A percentile compares a stretch with the other conserved stretches of the same genome.
Conservation (phyloP, 2,329 filamentous ascomycete genomes). For the Sphaerulina vaccinii region DNA sequence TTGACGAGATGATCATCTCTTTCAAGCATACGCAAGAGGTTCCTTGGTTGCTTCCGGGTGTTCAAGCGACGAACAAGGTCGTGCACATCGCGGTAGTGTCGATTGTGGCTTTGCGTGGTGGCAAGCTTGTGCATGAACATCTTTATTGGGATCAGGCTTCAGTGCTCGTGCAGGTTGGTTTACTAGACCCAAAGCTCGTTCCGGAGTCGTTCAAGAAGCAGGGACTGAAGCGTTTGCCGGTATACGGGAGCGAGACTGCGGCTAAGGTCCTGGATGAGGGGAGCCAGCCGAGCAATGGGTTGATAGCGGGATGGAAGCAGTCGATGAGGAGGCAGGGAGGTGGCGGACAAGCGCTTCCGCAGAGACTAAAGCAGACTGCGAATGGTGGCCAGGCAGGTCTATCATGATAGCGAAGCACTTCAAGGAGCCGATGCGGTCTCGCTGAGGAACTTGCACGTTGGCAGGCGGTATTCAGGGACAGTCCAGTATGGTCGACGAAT, state of each 20-base stretch:
- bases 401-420: constrained; percentile 1
- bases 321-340: background rate
- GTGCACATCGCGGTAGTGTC: constrained; percentile 58
- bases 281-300: constrained; percentile 42
- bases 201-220: constrained; percentile 45
- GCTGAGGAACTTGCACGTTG: constrained; percentile 71
- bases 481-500: constrained; percentile 58
- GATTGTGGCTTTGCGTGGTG: constrained; percentile 54
- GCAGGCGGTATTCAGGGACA: constrained; percentile 72
- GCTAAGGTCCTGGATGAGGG: constrained; percentile 43
- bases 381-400: constrained; percentile 16
- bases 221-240: constrained; percentile 44
- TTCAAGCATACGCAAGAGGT: constrained; percentile 59
- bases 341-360: constrained; percentile 19
- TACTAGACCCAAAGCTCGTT: constrained; percentile 55
- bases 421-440: constrained; percentile 40
- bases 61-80: constrained; percentile 55
- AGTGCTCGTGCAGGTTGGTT: constrained; percentile 56
- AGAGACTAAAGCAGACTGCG: constrained; percentile 27
- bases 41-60: constrained; percentile 58
- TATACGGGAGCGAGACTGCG: constrained; percentile 43
- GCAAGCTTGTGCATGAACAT: constrained; percentile 56
- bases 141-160: constrained; percentile 62
- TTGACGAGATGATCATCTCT: constrained; percentile 57
- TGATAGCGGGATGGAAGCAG: constrained; percentile 39